These are phyloP conservation scores for Penicillium sp. DNA, from an alignment of 2,329 filamentous ascomycete genomes.

Conservation along the genomic window DNA sequence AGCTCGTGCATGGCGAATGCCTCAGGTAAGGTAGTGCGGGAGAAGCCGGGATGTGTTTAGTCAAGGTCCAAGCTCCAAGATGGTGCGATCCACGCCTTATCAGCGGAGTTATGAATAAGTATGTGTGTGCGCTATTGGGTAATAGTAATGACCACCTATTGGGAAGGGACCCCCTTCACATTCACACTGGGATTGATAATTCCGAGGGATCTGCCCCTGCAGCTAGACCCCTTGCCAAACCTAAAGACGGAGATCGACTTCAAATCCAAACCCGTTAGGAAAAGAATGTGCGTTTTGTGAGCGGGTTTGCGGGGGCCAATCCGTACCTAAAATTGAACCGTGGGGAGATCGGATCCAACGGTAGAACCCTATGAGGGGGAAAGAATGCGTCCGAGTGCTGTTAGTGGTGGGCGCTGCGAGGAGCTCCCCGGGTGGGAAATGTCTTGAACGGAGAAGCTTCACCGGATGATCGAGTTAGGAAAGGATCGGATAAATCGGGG, in stretches of 20 bases:
- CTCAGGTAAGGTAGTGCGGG: conserved; percentile 15
- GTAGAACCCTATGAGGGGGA: conserved; percentile 2
- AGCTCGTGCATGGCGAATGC: conserved; percentile 58
- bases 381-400: neutral
- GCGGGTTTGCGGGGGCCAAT: conserved; percentile 1
- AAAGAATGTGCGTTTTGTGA: conserved; percentile 3
- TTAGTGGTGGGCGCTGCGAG: neutral
- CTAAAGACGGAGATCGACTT: neutral
- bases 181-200: conserved; percentile 1
- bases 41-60: conserved; percentile 20
- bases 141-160: conserved; percentile 3
- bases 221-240: neutral
- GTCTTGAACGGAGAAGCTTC: conserved; percentile 16
- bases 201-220: conserved; percentile 4
- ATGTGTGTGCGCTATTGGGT: conserved; percentile 16
- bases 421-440: neutral
- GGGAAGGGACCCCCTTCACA: neutral
- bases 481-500: conserved; percentile 22
- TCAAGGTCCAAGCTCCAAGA: conserved; percentile 24
- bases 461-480: conserved; percentile 25
- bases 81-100: conserved; percentile 11
- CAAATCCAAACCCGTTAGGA: neutral
- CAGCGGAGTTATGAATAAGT: conserved; percentile 7
- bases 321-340: neutral
- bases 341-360: conserved; percentile 5